These are phyloP conservation scores for Plicaturopsis crispa DNA, from an alignment of 768 basidiomycete species.

Conservation along the genomic window DNA sequence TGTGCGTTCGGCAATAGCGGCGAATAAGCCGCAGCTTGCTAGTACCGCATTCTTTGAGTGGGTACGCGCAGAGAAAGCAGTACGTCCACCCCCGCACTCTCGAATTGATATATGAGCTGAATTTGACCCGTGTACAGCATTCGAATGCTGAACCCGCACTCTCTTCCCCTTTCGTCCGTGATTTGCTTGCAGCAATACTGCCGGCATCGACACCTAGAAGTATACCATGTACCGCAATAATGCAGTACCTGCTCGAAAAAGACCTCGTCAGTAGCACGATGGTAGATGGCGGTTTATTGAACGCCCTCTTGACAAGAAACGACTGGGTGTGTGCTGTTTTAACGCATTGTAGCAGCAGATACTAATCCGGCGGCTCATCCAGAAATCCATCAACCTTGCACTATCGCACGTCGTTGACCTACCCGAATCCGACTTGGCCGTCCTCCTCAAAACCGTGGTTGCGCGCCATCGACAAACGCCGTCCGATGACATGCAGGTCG, in stretches of 20 bases:
- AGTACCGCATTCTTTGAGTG: slow-evolving; percentile 58
- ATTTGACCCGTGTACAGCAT: slow-evolving; percentile 1
- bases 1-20: slow-evolving; percentile 33
- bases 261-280: slow-evolving; percentile 52
- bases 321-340: slow-evolving; percentile 55
- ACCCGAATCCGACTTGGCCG: slow-evolving; percentile 56
- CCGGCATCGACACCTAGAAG: too few species aligned
- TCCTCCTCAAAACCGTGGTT: slow-evolving; percentile 38
- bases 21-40: slow-evolving; percentile 40
- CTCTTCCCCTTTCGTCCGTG: neutral
- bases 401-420: slow-evolving; percentile 53
- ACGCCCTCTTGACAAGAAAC: slow-evolving; percentile 38
- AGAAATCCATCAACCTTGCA: slow-evolving; percentile 43
- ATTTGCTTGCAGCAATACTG: too few species aligned
- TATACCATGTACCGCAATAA: slow-evolving; percentile 27
- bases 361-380: neutral
- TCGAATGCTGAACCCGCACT: neutral
- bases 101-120: neutral
- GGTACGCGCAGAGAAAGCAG: slow-evolving; percentile 31
- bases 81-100: slow-evolving; percentile 9
- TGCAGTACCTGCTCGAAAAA: slow-evolving; percentile 49
- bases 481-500: slow-evolving; percentile 28
- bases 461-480: slow-evolving; percentile 23
- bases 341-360: neutral
- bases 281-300: slow-evolving; percentile 53